Percentiles rank a stretch among this genome's conserved stretches.
Conservation (phyloP, 2,329 filamentous ascomycete genomes). For the Stemphylium vesicarium region DNA sequence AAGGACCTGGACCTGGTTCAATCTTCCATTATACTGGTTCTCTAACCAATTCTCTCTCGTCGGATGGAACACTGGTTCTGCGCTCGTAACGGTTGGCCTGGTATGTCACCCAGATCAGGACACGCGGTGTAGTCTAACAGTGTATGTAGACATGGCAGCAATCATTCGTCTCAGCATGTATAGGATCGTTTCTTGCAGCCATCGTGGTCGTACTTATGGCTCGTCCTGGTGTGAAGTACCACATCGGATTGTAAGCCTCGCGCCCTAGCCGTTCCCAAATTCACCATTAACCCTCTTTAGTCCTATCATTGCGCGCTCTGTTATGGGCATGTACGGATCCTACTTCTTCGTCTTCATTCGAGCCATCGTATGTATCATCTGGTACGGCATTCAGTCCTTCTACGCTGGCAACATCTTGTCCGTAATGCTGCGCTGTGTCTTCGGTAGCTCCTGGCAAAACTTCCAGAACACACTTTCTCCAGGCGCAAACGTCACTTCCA, state of each 20-base stretch:
- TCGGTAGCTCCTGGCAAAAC: slow-evolving; percentile 47
- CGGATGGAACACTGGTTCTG: slow-evolving; percentile 28
- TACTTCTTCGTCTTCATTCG: slow-evolving; percentile 51
- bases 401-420: slow-evolving; percentile 41
- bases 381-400: slow-evolving; percentile 44
- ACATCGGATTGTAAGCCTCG: slow-evolving; percentile 23
- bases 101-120: slow-evolving; percentile 2
- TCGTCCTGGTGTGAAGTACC: slow-evolving; percentile 32
- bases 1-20: slow-evolving; percentile 38
- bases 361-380: slow-evolving; percentile 48
- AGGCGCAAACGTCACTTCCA: slow-evolving; percentile 41
- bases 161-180: slow-evolving; percentile 29
- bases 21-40: slow-evolving; percentile 32
- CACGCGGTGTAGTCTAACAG: not conserved
- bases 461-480: slow-evolving; percentile 36
- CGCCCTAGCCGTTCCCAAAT: not conserved
- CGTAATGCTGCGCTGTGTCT: slow-evolving; percentile 49
- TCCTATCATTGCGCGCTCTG: slow-evolving; percentile 24
- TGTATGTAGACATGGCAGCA: slow-evolving; percentile 29
- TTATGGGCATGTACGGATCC: slow-evolving; percentile 46
- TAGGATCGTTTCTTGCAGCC: slow-evolving; percentile 31
- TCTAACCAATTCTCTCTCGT: slow-evolving; percentile 29
- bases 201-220: slow-evolving; percentile 33
- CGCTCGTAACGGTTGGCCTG: slow-evolving; percentile 25
- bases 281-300: slow-evolving; percentile 8